Conservation (phyloP, 306 rosid species). For the Alnus glutinosa region DNA sequence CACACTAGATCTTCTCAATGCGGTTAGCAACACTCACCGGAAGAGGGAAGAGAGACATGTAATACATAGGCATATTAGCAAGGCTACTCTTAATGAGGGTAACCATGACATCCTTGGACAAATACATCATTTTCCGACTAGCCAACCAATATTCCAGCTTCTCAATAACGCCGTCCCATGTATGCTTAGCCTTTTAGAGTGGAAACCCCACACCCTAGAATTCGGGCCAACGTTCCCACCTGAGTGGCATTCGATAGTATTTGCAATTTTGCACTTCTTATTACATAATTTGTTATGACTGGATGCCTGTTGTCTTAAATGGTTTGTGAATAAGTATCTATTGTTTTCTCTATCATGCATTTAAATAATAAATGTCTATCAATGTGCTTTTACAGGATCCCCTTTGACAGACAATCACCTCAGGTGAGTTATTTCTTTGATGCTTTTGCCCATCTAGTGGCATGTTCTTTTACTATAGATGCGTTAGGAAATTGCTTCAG, state of each 20-base stretch:
- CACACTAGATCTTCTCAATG: too few relatives aligned
- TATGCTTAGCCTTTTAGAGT: too few relatives aligned
- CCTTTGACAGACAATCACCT: conserved; percentile 53
- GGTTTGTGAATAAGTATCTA: neutral
- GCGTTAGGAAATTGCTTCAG: neutral
- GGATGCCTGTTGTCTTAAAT: neutral
- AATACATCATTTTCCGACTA: too few relatives aligned
- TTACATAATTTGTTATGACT: conserved; percentile 3
- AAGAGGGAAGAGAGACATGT: too few relatives aligned
- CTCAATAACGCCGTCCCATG: too few relatives aligned
- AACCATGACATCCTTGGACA: too few relatives aligned
- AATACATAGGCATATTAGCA: too few relatives aligned
- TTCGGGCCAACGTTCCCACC: too few relatives aligned
- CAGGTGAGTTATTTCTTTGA: conserved; percentile 51
- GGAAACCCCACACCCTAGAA: too few relatives aligned
- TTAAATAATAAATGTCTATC: conserved; percentile 5
- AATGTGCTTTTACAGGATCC: conserved; percentile 57
- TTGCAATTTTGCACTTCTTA: neutral
- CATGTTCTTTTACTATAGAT: conserved; percentile 3
- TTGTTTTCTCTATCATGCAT: neutral
- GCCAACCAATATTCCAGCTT: too few relatives aligned
- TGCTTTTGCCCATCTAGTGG: conserved; percentile 1
- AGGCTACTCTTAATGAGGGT: too few relatives aligned
- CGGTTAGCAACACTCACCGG: too few relatives aligned
- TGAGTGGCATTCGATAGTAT: neutral